Percentiles rank a stretch among this genome's conserved stretches.
Evolutionary conservation across 2,329 filamentous ascomycete species (phyloP).

Genomic region (Decorospora gaudefroyi): DNA sequence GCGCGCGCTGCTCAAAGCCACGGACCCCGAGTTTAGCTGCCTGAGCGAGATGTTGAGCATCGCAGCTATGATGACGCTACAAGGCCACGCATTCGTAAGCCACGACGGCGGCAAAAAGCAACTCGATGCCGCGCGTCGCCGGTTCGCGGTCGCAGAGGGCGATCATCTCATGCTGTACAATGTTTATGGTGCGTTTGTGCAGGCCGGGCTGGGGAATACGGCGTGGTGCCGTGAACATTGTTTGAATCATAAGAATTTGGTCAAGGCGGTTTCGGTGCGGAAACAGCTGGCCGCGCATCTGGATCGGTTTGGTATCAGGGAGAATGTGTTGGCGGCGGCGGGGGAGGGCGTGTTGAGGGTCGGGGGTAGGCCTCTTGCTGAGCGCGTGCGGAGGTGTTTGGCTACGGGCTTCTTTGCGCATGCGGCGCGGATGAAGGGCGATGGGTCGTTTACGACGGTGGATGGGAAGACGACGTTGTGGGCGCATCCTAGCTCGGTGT

Average conservation of each 20-base stretch:
- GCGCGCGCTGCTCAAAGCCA: constrained; percentile 77
- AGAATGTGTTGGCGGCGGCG: constrained; percentile 52
- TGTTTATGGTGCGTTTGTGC: constrained; percentile 87
- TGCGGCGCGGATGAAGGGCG: constrained; percentile 88
- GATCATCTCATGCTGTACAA: constrained; percentile 93
- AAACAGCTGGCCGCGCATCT: constrained; percentile 85
- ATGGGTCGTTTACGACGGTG: constrained; percentile 88
- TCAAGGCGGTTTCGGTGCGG: constrained; percentile 80
- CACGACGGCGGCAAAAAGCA: constrained; percentile 76
- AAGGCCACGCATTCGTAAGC: constrained; percentile 80
- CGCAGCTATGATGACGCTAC: constrained; percentile 88
- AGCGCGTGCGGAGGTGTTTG: constrained; percentile 81
- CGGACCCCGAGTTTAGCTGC: constrained; percentile 67
- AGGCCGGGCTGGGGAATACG: constrained; percentile 77
- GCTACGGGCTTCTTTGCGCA: constrained; percentile 92
- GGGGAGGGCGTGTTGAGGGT: constrained; percentile 45
- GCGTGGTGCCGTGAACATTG: constrained; percentile 87
- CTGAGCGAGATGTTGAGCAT: constrained; percentile 86
- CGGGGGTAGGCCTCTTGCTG: constrained; percentile 59
- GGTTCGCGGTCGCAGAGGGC: constrained; percentile 90
- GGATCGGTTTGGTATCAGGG: constrained; percentile 77
- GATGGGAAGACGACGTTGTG: constrained; percentile 76
- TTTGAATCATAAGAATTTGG: constrained; percentile 84
- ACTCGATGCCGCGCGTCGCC: constrained; percentile 73
- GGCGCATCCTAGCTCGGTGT: constrained; percentile 87